These are phyloP conservation scores for Schizosaccharomyces cryophilus DNA, from an alignment of 805 yeast genomes.

Conservation along the genomic window DNA sequence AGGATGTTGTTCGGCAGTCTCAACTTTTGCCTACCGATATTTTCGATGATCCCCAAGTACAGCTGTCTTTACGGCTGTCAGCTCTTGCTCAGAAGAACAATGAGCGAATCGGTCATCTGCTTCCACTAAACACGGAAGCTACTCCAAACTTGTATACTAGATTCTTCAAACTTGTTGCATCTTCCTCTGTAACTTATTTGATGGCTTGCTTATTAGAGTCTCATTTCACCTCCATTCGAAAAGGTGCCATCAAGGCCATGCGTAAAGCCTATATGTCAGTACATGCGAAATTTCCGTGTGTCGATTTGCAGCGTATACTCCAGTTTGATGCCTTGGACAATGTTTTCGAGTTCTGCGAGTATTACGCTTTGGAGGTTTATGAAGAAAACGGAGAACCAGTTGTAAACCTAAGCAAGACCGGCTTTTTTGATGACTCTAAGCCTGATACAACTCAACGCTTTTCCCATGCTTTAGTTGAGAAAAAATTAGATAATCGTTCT, in stretches of 20 bases:
- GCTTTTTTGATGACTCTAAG: background rate
- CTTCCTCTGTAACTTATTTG: conserved; percentile 34
- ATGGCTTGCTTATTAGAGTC: conserved; percentile 54
- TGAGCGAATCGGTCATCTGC: conserved; percentile 16
- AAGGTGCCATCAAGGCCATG: conserved; percentile 45
- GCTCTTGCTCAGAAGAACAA: conserved; percentile 40
- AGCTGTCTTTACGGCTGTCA: conserved; percentile 47
- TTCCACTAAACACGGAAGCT: conserved; percentile 28
- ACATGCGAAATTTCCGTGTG: conserved; percentile 35
- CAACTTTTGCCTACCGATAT: conserved; percentile 41
- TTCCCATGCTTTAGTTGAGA: conserved; percentile 2
- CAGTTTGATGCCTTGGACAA: conserved; percentile 39
- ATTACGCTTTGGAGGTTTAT: conserved; percentile 18
- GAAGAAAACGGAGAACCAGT: background rate
- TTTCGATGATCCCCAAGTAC: conserved; percentile 31
- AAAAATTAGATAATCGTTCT: background rate
- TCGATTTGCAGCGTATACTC: conserved; percentile 24
- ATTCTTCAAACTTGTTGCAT: conserved; percentile 35
- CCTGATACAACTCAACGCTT: background rate
- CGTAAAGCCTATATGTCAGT: conserved; percentile 36
- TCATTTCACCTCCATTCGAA: conserved; percentile 55
- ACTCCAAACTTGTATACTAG: conserved; percentile 33
- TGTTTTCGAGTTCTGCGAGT: conserved; percentile 28
- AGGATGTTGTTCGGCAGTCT: conserved; percentile 55
- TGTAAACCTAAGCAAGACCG: background rate